Base-by-base conservation (phyloP, 345 rosid species). In the Nephelium lappaceum region DNA sequence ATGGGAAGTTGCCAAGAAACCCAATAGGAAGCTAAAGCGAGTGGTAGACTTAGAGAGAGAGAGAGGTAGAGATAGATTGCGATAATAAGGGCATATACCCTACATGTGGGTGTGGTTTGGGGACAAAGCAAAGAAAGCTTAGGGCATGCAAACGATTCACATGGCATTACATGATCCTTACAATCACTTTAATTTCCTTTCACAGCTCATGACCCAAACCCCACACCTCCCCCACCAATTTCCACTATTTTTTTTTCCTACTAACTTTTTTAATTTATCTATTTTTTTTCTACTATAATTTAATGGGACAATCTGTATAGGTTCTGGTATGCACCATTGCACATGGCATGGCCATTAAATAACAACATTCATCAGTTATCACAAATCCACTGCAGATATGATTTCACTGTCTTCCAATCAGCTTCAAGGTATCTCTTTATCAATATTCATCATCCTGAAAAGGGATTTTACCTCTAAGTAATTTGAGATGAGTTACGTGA, bases 71-170 rank as follows among this genome's bases (percentile, higher is more conserved):
- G 36, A 31, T 31, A 31, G 36, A 31, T 2, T 2, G 36, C 4
- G 36, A 73, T 8, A 51, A 41, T 79, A 73, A 63, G 81, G 76
- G 79, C 82, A 78, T 69, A 76, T 73, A 63, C 90, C 90, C 93
- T 86, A 88, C 93, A 90, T 80, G 93, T 88, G 91, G 77, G 74
- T 74, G 76, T 84, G 76, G 79, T 84, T 86, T 81, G 81, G 88
- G 82, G 87, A 84, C 85, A 86, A 88, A 82, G 88, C 77, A 82
- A 89, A 72, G 77, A 74, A 83, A 83, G 67, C 62, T 25, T 67
- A 57, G 75, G 42, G 75, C 73, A 43, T 78, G 83, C 76, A 65
- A 82, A 84, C 86, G 45, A 61, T 84, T 79, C 93, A 90, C 90
- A 87, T 90, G 93, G 83, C 76, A 53, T 77, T 68, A 43, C 83